Conservation (phyloP, 257 asterid species). For the Solanum sejunctum region DNA sequence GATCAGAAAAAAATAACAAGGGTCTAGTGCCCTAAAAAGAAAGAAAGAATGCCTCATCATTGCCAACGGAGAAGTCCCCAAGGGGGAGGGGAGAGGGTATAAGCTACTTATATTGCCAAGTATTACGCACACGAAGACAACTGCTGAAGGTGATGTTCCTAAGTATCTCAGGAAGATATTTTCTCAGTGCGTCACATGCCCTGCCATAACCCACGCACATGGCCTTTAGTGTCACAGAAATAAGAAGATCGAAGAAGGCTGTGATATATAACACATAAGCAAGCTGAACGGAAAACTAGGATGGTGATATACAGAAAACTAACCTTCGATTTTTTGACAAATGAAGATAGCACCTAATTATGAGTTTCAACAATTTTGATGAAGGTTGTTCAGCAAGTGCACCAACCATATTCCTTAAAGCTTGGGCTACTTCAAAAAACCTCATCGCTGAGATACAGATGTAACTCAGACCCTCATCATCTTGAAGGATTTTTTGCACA, state of each 20-base stretch:
- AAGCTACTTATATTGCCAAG: neutral
- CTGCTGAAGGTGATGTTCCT: slow-evolving; percentile 20
- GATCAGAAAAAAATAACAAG: neutral
- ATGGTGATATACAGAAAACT: neutral
- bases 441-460: slow-evolving; percentile 13
- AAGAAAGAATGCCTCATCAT: neutral
- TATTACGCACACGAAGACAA: slow-evolving; percentile 17
- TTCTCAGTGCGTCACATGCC: slow-evolving; percentile 9
- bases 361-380: slow-evolving; percentile 12
- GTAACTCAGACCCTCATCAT: slow-evolving; percentile 18
- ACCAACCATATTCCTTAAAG: slow-evolving; percentile 14
- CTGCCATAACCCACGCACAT: slow-evolving; percentile 1
- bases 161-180: slow-evolving; percentile 14
- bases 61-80: neutral
- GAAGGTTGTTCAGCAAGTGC: slow-evolving; percentile 17
- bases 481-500: slow-evolving; percentile 17
- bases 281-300: neutral
- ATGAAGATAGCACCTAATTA: slow-evolving; percentile 24
- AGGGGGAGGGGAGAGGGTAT: neutral
- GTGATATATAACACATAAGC: neutral
- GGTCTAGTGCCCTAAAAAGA: neutral
- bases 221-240: neutral
- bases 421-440: slow-evolving; percentile 15
- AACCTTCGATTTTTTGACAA: slow-evolving; percentile 23
- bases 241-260: neutral